Conservation (phyloP, 1,284 basidiomycete genomes). For the Microbotryomycetes sp. region DNA sequence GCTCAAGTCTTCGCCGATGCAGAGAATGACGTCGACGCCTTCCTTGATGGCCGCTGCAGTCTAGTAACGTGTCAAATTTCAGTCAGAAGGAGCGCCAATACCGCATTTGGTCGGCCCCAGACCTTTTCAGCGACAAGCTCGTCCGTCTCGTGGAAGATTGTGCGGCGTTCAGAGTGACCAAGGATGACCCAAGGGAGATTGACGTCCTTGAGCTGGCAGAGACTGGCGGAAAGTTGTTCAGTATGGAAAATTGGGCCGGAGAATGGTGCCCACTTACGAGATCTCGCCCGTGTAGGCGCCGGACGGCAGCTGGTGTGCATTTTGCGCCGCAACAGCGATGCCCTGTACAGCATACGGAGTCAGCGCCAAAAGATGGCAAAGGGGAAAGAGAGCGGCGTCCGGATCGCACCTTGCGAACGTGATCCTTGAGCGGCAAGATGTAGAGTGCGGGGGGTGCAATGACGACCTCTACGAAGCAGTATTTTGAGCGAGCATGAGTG, state of each 20-base stretch:
- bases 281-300: conserved; percentile 96
- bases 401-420: conserved; percentile 40
- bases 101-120: conserved; percentile 36
- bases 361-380: neutral
- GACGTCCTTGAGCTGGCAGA: conserved; percentile 75
- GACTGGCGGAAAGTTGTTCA: conserved; percentile 39
- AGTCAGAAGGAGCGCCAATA: neutral
- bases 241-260: too few species aligned
- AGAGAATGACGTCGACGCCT: conserved; percentile 81
- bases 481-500: neutral
- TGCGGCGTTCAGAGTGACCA: conserved; percentile 95
- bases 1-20: conserved; percentile 87
- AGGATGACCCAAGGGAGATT: conserved; percentile 87
- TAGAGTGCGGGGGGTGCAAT: conserved; percentile 86
- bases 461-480: conserved; percentile 63
- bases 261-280: conserved; percentile 53
- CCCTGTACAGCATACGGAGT: conserved; percentile 44
- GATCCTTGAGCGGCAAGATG: conserved; percentile 58
- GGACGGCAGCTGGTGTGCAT: conserved; percentile 72
- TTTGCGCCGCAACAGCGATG: conserved; percentile 70
- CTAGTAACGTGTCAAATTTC: too few species aligned
- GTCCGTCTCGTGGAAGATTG: conserved; percentile 78
- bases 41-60: conserved; percentile 56
- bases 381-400: neutral
- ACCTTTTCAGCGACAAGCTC: conserved; percentile 80